Conservation (phyloP, 2,329 filamentous ascomycete species). For the Scolecobasidium constrictum region DNA sequence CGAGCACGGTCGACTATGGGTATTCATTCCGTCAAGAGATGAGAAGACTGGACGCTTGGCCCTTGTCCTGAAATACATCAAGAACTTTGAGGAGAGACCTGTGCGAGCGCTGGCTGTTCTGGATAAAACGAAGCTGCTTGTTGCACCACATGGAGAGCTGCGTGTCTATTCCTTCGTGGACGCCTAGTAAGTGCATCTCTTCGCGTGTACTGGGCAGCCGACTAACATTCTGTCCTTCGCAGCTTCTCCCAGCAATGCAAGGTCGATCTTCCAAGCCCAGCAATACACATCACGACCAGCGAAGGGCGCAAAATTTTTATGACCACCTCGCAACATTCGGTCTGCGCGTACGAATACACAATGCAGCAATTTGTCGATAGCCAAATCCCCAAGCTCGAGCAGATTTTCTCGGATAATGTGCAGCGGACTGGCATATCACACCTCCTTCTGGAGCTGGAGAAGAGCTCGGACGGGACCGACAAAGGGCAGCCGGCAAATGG, state of each 20-base stretch:
- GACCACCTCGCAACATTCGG: neutral
- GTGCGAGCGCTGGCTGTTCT: conserved; percentile 48
- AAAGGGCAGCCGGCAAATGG: too few relatives aligned
- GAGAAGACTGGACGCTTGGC: conserved; percentile 41
- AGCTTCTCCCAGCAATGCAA: too few relatives aligned
- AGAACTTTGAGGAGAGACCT: conserved; percentile 29
- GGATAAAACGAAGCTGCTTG: conserved; percentile 44
- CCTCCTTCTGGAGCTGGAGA: neutral
- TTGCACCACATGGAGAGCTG: too few relatives aligned
- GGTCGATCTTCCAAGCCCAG: neutral
- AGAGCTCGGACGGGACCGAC: neutral
- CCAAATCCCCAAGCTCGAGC: neutral
- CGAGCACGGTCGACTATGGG: neutral
- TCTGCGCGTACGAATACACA: neutral
- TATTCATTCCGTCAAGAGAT: conserved; percentile 5
- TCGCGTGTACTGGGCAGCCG: too few relatives aligned
- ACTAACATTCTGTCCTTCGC: too few relatives aligned
- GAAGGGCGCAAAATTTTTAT: neutral
- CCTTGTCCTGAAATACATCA: conserved; percentile 34
- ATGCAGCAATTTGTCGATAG: neutral
- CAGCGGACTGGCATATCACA: neutral
- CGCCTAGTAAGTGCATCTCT: too few relatives aligned
- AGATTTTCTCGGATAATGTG: neutral
- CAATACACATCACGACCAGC: neutral
- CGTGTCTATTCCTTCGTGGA: too few relatives aligned